Evolutionary conservation across 176 grass and related monocot genomes (phyloP).

Genomic region (Leersia perrieri): DNA sequence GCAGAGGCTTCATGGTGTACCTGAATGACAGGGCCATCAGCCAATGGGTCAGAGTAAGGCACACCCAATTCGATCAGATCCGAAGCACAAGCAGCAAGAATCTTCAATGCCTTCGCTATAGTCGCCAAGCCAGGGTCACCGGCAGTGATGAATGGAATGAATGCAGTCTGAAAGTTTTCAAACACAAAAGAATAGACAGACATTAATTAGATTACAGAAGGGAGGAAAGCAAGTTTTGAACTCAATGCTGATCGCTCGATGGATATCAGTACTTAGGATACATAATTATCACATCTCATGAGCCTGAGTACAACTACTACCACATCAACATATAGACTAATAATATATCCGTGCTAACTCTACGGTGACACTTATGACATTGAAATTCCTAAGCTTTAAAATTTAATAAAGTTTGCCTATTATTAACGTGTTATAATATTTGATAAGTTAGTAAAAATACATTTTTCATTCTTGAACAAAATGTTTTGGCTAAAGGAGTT

Average conservation of each 20-base stretch:
- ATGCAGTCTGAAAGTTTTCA: constrained; percentile 47
- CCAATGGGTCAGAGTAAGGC: constrained; percentile 88
- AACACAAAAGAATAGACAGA: not conserved
- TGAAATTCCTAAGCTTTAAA: too few species aligned
- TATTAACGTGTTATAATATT: too few species aligned
- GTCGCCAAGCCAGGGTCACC: constrained; percentile 89
- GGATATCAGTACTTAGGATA: not conserved
- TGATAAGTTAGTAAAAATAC: too few species aligned
- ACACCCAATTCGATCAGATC: constrained; percentile 94
- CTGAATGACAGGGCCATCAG: constrained; percentile 98
- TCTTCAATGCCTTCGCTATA: constrained; percentile 77
- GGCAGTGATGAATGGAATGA: constrained; percentile 89
- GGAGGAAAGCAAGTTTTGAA: not conserved
- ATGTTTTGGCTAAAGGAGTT: too few species aligned
- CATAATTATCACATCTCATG: not conserved
- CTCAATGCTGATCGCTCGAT: not conserved
- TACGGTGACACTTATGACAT: too few species aligned
- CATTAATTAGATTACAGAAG: not conserved
- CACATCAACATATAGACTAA: not conserved
- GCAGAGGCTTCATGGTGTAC: constrained; percentile 19
- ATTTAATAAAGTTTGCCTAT: too few species aligned
- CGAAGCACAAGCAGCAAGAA: constrained; percentile 84
- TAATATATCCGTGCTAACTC: too few species aligned
- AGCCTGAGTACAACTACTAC: not conserved
- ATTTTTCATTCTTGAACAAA: too few species aligned